These are phyloP conservation scores for Fusarium paranaense DNA, from an alignment of 2,329 filamentous ascomycete species.

Conservation along the genomic window DNA sequence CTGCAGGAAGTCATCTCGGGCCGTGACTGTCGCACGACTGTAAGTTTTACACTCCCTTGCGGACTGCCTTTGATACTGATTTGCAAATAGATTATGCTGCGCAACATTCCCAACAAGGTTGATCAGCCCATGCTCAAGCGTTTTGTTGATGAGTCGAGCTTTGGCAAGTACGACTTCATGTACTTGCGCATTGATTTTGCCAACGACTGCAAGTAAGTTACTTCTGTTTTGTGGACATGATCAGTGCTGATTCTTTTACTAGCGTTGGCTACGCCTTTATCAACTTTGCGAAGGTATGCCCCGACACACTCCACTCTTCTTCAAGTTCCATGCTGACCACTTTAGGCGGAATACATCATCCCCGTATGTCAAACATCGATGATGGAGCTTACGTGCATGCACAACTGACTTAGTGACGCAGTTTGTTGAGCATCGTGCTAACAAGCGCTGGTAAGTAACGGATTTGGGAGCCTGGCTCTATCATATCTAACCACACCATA, in stretches of 20 bases:
- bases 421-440: conserved; percentile 78
- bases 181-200: conserved; percentile 92
- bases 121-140: conserved; percentile 81
- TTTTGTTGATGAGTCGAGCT: conserved; percentile 82
- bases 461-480: not conserved
- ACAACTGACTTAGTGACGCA: conserved; percentile 51
- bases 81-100: conserved; percentile 81
- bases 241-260: conserved; percentile 39
- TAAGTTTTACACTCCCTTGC: conserved; percentile 53
- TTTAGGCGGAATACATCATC: conserved; percentile 78
- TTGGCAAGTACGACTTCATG: conserved; percentile 91
- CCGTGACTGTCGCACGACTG: conserved; percentile 80
- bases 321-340: conserved; percentile 50
- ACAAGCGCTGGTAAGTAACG: conserved; percentile 72
- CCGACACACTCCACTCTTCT: not conserved
- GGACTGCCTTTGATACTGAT: not conserved
- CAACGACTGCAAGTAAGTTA: conserved; percentile 82
- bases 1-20: conserved; percentile 56
- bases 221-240: not conserved
- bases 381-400: not conserved
- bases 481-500: conserved; percentile 45
- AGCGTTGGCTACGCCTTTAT: conserved; percentile 98
- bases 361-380: conserved; percentile 60
- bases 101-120: conserved; percentile 94
- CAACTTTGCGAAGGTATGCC: conserved; percentile 85